Evolutionary conservation across 352 stramenopile species (phyloP), one percentile per base, ranked within the genome.

Genomic region (Globisporangium echinulatum): DNA sequence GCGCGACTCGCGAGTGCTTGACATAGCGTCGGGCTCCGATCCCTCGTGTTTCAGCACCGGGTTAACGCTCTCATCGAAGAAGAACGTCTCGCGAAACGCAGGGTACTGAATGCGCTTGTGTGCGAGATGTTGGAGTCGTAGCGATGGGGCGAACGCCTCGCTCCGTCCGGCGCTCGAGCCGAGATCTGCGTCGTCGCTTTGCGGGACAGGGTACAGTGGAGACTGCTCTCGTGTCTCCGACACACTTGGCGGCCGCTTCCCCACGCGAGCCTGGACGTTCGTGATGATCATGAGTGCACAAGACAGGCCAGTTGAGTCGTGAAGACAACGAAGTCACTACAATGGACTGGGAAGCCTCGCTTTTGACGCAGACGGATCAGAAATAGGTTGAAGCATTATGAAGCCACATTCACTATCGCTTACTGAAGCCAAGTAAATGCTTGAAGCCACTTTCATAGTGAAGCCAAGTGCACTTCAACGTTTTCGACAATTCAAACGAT

Each of bases 21-120:
- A 64, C 17, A 67, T 51, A 19, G 54, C 43, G 19, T 83, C 72
- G 8, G 72, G 70, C 19, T 71, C 68, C 1, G 60, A 58, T 1
- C 72, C 76, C 3, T 82, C 63, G 8, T 63, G 70, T 38, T 71
- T 74, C 5, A 88, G 66, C 14, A 61, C 58, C 10, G 74, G 71
- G 54, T 90, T 90, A 39, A 79, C 62, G 5, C 51, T 61, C 40
- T 69, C 57, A 48, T 91, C 75, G 40, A 74, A 73, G 67, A 89
- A 89, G 59, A 89, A 83, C 7, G 79, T 80, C 36, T 79, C 68
- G 36, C 81, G 81, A 58, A 91, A 91, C 3, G 74, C 70, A 15
- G 72, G 25, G 54, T 91, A 89, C 43, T 61, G 52, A 53, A 66
- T 66, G 19, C 53, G 53, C 38, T 61, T 55, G 47, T 61, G 47